A percentile compares a stretch with the other conserved stretches of the same genome.
phyloP scores from a whole-genome alignment of 805 yeast species.

The Kodamaea hsintzibuensis region DNA sequence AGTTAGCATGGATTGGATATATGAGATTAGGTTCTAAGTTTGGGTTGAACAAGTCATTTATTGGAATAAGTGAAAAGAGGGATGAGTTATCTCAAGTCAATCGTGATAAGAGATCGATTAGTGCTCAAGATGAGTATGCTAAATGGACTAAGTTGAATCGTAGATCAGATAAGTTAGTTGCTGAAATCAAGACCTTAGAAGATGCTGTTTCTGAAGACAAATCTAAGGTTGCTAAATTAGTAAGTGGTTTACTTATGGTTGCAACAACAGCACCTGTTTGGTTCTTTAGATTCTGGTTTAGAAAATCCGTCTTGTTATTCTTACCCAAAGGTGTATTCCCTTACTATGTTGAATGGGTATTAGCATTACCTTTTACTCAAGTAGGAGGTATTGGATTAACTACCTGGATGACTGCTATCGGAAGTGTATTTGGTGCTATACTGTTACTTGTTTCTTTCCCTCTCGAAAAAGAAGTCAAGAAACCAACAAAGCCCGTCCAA shows the following conservation, averaged over 20 bases:
- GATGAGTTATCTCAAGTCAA: slow-evolving; percentile 48
- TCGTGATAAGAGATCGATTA: slow-evolving; percentile 56
- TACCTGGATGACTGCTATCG: slow-evolving; percentile 52
- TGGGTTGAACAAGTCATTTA: slow-evolving; percentile 32
- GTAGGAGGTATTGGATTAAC: slow-evolving; percentile 62
- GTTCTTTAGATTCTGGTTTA: slow-evolving; percentile 50
- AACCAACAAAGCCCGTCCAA: slow-evolving; percentile 11
- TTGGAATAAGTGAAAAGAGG: slow-evolving; percentile 27
- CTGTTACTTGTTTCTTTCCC: slow-evolving; percentile 17
- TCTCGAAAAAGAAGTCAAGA: slow-evolving; percentile 17
- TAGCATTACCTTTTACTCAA: slow-evolving; percentile 67
- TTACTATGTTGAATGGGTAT: slow-evolving; percentile 48
- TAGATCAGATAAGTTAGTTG: slow-evolving; percentile 55
- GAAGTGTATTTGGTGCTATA: slow-evolving; percentile 25
- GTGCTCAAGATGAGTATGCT: slow-evolving; percentile 94
- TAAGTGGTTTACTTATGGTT: slow-evolving; percentile 36
- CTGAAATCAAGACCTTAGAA: slow-evolving; percentile 49
- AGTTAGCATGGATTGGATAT: slow-evolving; percentile 40
- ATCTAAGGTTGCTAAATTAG: slow-evolving; percentile 29
- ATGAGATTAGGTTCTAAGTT: slow-evolving; percentile 30
- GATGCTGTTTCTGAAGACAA: slow-evolving; percentile 38
- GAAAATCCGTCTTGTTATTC: slow-evolving; percentile 57
- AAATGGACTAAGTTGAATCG: slow-evolving; percentile 93
- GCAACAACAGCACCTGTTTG: slow-evolving; percentile 49
- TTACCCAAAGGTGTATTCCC: slow-evolving; percentile 63